Base-by-base conservation (phyloP, 108 stramenopile genomes). In the Nannochloropsis oceanica region DNA sequence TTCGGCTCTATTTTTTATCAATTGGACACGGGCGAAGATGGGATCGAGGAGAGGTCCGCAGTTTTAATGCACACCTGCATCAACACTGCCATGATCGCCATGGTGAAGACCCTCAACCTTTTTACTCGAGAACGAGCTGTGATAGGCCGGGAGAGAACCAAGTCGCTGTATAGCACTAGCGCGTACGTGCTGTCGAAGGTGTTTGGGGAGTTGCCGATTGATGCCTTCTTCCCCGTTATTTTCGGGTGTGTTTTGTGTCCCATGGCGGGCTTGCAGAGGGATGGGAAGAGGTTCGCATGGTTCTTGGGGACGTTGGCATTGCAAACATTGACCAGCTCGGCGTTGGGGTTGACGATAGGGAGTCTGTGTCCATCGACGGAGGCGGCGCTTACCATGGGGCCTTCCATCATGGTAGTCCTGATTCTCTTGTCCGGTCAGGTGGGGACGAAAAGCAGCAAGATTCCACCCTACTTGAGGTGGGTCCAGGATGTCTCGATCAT, bases 121-220 rank as follows among this genome's bases (percentile, higher is more conserved):
- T 96, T 96, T 86, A 94, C 95, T 27, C 94, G 93, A 82, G 95
- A 96, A 82, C 95, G 94, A 88, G 91, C 93, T 0, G 94, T 95
- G 43, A 91, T 96, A 13, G 89, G 92, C 1, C 84, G 82, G 14
- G 95, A 96, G 87, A 83, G 93, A n/a, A 92, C 90, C 80, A 89
- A 88, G 13, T 90, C 88, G 11, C 89, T 96, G 91, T 97, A 96
- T 86, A 87, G 94, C 44, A 95, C 94, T 14, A 85, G 93, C 73
- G 94, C 95, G 0, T 97, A 97, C 83, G 94, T 97, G 82, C 81
- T 95, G 79, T 93, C 95, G 25, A 97, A 97, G 90, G 95, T 95
- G 8, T 27, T 96, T 25, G 94, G 94, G 0, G 95, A 95, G 89
- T 84, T 97, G 13, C 96, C 96, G 12, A 86, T 95, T 79, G 93